Evolutionary conservation across 2,329 filamentous ascomycete genomes (phyloP).

Genomic region (Fusarium sarcochroum): DNA sequence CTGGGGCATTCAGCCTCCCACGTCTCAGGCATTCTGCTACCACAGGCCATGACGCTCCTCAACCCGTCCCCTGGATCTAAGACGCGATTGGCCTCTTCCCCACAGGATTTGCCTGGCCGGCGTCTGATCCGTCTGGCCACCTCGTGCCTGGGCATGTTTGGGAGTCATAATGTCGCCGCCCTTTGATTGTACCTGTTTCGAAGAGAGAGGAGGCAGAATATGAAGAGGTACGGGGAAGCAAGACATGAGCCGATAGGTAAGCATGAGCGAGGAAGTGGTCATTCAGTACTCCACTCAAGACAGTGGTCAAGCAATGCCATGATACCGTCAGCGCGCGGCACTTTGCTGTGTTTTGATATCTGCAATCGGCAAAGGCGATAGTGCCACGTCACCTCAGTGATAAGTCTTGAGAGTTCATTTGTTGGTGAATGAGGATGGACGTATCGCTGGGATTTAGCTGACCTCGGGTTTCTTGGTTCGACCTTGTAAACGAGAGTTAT

Average conservation of each 20-base stretch:
- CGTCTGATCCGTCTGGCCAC: constrained; percentile 17
- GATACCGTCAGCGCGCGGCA: constrained; percentile 28
- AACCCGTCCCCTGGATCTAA: constrained; percentile 37
- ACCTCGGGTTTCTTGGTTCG: constrained; percentile 21
- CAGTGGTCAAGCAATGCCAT: constrained; percentile 23
- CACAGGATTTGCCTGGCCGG: constrained; percentile 30
- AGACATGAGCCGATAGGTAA: constrained; percentile 19
- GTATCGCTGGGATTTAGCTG: constrained; percentile 21
- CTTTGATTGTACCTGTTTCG: constrained; percentile 3
- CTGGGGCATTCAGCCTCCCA: constrained; percentile 36
- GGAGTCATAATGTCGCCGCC: constrained; percentile 13
- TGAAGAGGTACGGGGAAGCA: constrained; percentile 12
- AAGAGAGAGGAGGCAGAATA: background rate
- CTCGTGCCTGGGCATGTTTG: constrained; percentile 22
- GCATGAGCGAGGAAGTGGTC: background rate
- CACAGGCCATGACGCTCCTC: constrained; percentile 43
- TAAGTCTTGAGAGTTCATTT: constrained; percentile 13
- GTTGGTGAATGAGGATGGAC: constrained; percentile 13
- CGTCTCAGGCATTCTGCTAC: constrained; percentile 24
- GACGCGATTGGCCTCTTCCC: constrained; percentile 46
- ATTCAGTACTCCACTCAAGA: constrained; percentile 13
- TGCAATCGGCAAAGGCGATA: constrained; percentile 30
- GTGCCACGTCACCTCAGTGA: constrained; percentile 45
- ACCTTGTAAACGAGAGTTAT: constrained; percentile 34
- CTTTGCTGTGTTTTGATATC: constrained; percentile 36